These are phyloP conservation scores for Auricularia sp. DNA, from an alignment of 768 basidiomycete genomes.

Conservation along the genomic window DNA sequence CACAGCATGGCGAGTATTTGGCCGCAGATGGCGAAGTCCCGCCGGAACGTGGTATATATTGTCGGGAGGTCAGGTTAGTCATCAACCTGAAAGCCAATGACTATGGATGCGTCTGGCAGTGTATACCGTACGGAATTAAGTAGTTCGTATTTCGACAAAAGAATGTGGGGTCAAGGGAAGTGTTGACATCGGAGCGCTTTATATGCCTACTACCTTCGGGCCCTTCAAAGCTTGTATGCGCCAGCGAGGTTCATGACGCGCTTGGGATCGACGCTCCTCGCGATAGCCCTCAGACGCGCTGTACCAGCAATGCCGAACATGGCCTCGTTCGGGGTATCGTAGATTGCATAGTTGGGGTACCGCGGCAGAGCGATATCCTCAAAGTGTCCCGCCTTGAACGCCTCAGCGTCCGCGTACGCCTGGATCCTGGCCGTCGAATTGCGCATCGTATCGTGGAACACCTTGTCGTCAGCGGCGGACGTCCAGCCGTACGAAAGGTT, in stretches of 20 bases:
- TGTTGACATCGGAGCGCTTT: no score
- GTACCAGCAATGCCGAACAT: slow-evolving; percentile 40
- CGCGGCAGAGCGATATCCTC: slow-evolving; percentile 20
- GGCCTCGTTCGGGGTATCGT: slow-evolving; percentile 36
- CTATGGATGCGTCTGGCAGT: no score
- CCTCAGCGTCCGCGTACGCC: slow-evolving; percentile 26
- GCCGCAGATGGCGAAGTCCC: no score
- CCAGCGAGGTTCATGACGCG: slow-evolving; percentile 58
- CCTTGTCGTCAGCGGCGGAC: slow-evolving; percentile 26
- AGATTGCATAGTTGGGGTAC: slow-evolving; percentile 55
- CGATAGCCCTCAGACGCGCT: slow-evolving; percentile 33
- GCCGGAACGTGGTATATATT: no score
- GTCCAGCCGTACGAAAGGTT: slow-evolving; percentile 40
- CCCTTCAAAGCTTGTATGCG: slow-evolving; percentile 28
- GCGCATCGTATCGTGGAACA: slow-evolving; percentile 28
- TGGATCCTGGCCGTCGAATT: neutral
- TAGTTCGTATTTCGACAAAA: no score
- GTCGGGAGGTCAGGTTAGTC: no score
- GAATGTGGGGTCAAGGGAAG: no score
- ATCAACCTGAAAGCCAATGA: no score
- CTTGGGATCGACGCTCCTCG: slow-evolving; percentile 40
- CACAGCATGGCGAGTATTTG: no score
- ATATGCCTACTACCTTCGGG: no score
- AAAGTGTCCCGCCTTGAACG: slow-evolving; percentile 12
- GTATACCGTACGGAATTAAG: no score